Percentiles rank a stretch among this genome's conserved stretches.
Evolutionary conservation across 495 filamentous ascomycete genomes (phyloP).

Genomic region (Sphaerosporella brunnea): DNA sequence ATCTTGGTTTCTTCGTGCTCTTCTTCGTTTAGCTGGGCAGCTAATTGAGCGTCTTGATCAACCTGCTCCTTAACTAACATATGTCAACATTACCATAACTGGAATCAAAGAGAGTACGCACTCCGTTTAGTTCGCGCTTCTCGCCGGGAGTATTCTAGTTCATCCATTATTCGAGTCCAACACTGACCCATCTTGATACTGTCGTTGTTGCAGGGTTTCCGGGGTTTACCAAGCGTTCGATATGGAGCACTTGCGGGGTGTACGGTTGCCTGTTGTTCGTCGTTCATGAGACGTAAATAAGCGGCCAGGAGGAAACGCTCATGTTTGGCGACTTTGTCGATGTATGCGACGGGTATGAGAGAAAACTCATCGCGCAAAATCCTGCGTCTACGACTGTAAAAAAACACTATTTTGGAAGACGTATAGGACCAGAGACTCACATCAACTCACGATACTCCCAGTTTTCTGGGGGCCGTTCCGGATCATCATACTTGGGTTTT

Average conservation of each 20-base stretch:
- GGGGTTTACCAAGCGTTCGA: slow-evolving; percentile 21
- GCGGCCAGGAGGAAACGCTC: neutral
- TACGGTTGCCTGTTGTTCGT: neutral
- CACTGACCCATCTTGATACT: slow-evolving; percentile 11
- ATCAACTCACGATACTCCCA: slow-evolving; percentile 24
- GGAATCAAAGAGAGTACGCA: neutral
- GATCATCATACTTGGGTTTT: slow-evolving; percentile 25
- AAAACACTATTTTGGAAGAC: neutral
- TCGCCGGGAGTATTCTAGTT: slow-evolving; percentile 16
- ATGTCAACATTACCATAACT: slow-evolving; percentile 5
- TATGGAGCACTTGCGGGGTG: slow-evolving; percentile 13
- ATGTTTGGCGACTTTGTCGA: slow-evolving; percentile 24
- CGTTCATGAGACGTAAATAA: no score
- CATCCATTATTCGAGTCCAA: slow-evolving; percentile 17
- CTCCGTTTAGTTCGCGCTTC: slow-evolving; percentile 21
- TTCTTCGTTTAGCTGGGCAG: slow-evolving; percentile 17
- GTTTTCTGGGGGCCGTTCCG: slow-evolving; percentile 12
- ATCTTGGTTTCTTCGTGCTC: slow-evolving; percentile 27
- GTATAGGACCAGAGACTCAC: slow-evolving; percentile 19
- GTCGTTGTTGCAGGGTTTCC: slow-evolving; percentile 15
- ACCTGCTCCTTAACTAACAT: slow-evolving; percentile 15
- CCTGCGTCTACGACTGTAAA: slow-evolving; percentile 18
- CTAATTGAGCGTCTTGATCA: slow-evolving; percentile 20
- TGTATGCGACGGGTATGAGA: slow-evolving; percentile 31
- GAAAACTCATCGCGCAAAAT: slow-evolving; percentile 34